Evolutionary conservation across 345 rosid species (phyloP).

Genomic region (Eucalyptus tenuipes): DNA sequence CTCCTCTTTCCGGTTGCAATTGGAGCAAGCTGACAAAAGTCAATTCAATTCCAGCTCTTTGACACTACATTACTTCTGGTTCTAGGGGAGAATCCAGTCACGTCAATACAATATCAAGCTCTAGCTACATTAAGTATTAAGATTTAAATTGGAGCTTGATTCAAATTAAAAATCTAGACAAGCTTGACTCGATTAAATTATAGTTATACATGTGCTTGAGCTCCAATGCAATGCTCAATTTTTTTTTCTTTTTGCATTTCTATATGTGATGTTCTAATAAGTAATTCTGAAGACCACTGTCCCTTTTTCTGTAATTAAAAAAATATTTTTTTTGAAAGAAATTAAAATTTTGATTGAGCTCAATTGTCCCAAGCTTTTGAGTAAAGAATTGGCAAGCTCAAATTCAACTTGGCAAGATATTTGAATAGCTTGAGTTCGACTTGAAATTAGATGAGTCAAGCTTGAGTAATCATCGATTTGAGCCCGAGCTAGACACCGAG

Average conservation of each 20-base stretch:
- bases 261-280: too few species aligned
- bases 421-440: neutral
- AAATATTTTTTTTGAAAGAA: rapidly evolving
- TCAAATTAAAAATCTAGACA: too few species aligned
- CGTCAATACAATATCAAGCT: neutral
- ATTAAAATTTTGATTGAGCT: neutral
- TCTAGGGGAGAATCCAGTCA: neutral
- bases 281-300: too few species aligned
- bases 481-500: neutral
- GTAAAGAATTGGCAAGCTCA: neutral
- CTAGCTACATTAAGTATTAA: neutral
- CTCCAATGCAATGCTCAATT: neutral
- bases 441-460: neutral
- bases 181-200: neutral
- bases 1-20: neutral
- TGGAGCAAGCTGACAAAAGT: neutral
- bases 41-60: neutral
- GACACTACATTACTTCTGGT: too few species aligned
- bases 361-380: neutral
- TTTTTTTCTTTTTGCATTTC: too few species aligned
- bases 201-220: neutral
- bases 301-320: neutral
- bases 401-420: neutral
- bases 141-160: neutral
- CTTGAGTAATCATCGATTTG: neutral